These are phyloP conservation scores for Penicillium sp. DNA, from an alignment of 2,329 filamentous ascomycete genomes.

Conservation along the genomic window DNA sequence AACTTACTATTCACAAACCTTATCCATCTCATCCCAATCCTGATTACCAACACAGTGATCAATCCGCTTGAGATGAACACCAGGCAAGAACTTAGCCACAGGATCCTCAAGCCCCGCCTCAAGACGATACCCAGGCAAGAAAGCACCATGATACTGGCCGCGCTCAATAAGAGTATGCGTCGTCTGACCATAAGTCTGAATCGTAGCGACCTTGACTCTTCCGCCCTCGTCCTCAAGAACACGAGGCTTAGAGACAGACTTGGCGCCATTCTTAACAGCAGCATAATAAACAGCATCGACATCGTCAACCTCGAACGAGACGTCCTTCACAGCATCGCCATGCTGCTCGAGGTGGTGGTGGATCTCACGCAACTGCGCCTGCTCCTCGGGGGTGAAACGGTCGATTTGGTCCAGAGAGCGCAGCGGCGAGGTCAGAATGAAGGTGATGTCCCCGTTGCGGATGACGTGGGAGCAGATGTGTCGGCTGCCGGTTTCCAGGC, in stretches of 20 bases:
- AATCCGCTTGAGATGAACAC: constrained; percentile 73
- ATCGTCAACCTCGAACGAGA: constrained; percentile 92
- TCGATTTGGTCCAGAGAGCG: constrained; percentile 71
- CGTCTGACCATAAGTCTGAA: constrained; percentile 92
- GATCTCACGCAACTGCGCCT: constrained; percentile 71
- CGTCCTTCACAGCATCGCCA: constrained; percentile 93
- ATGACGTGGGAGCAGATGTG: constrained; percentile 80
- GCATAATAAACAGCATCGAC: constrained; percentile 78
- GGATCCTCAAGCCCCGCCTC: constrained; percentile 56
- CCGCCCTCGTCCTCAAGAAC: constrained; percentile 68
- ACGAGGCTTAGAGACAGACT: constrained; percentile 54
- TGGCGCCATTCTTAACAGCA: constrained; percentile 64
- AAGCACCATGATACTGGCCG: constrained; percentile 71
- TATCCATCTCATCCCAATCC: constrained; percentile 87
- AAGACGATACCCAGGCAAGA: constrained; percentile 80
- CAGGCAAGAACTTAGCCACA: constrained; percentile 60
- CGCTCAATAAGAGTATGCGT: constrained; percentile 90
- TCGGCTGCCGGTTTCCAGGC: constrained; percentile 85
- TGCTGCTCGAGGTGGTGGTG: constrained; percentile 84
- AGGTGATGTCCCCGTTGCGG: constrained; percentile 51
- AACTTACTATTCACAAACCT: constrained; percentile 63
- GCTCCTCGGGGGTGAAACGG: constrained; percentile 62
- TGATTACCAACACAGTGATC: constrained; percentile 99
- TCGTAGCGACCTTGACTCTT: constrained; percentile 74
- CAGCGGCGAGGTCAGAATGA: constrained; percentile 51